These are phyloP conservation scores for Leptographium radiaticola DNA, from an alignment of 2,329 filamentous ascomycete species.

Conservation along the genomic window DNA sequence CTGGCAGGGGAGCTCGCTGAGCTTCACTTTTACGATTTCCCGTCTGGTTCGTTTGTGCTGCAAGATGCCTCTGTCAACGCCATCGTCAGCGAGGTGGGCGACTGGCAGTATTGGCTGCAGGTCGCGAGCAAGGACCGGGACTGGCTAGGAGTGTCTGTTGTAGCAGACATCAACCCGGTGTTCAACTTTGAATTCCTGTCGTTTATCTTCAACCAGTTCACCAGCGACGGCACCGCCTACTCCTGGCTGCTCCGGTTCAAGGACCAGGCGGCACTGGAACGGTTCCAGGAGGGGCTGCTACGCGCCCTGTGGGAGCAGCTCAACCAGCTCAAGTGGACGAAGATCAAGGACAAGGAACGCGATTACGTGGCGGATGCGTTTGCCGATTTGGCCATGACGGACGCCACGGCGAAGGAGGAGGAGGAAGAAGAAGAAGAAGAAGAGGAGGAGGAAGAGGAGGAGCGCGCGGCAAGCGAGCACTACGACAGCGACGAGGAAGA, in stretches of 20 bases:
- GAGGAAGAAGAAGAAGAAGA: constrained; percentile 23
- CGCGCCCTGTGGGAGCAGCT: constrained; percentile 93
- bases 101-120: constrained; percentile 94
- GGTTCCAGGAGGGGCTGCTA: constrained; percentile 89
- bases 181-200: constrained; percentile 99
- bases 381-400: constrained; percentile 86
- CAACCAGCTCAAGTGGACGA: constrained; percentile 88
- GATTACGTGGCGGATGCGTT: constrained; percentile 95
- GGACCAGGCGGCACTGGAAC: constrained; percentile 65
- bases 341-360: constrained; percentile 80
- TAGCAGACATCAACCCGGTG: constrained; percentile 89
- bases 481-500: constrained; percentile 52
- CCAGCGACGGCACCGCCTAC: constrained; percentile 75
- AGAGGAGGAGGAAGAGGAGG: constrained; percentile 42
- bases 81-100: constrained; percentile 71
- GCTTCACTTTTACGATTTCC: constrained; percentile 87
- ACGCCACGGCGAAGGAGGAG: constrained; percentile 40
- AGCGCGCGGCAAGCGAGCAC: constrained; percentile 41
- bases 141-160: constrained; percentile 76
- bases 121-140: constrained; percentile 62
- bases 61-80: constrained; percentile 66
- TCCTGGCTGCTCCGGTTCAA: constrained; percentile 94
- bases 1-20: constrained; percentile 67
- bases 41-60: constrained; percentile 69
- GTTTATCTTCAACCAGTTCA: constrained; percentile 97